Evolutionary conservation across 768 basidiomycete species (phyloP).

Genomic region (Collybiopsis confluens): DNA sequence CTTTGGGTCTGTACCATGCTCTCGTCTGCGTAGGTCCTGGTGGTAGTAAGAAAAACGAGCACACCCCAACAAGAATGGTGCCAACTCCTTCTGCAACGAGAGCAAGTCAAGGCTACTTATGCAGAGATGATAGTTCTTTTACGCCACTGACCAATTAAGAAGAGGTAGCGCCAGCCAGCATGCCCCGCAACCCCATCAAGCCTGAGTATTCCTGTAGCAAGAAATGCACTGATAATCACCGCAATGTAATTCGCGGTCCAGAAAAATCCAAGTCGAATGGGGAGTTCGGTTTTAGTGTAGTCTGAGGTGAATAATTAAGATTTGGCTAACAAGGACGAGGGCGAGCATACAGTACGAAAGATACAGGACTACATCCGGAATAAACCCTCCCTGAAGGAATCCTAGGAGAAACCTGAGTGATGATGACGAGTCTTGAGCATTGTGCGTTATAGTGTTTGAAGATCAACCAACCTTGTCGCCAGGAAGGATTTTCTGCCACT

Average conservation of each 20-base stretch:
- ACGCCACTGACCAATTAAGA: too few species aligned
- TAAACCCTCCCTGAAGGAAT: conserved; percentile 62
- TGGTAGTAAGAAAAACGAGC: conserved; percentile 56
- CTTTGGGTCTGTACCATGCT: conserved; percentile 53
- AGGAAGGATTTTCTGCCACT: conserved; percentile 50
- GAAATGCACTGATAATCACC: conserved; percentile 54
- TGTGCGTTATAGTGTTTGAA: too few species aligned
- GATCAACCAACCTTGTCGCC: conserved; percentile 37
- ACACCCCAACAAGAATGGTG: conserved; percentile 46
- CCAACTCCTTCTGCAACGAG: conserved; percentile 49
- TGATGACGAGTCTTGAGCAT: not conserved
- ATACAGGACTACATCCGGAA: conserved; percentile 62
- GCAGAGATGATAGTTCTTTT: too few species aligned
- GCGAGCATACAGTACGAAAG: conserved; percentile 42
- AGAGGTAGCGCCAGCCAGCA: conserved; percentile 58
- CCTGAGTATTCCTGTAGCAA: conserved; percentile 58
- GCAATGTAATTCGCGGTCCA: conserved; percentile 60
- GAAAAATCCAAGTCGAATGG: conserved; percentile 66
- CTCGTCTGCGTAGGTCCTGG: conserved; percentile 63
- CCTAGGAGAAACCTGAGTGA: conserved; percentile 44
- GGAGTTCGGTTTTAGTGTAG: conserved; percentile 30
- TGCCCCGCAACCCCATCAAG: conserved; percentile 49
- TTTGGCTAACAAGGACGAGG: not conserved
- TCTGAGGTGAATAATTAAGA: not conserved
- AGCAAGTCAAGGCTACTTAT: too few species aligned